Conservation (phyloP, 2,329 filamentous ascomycete genomes). For the Macroventuria anomochaeta region DNA sequence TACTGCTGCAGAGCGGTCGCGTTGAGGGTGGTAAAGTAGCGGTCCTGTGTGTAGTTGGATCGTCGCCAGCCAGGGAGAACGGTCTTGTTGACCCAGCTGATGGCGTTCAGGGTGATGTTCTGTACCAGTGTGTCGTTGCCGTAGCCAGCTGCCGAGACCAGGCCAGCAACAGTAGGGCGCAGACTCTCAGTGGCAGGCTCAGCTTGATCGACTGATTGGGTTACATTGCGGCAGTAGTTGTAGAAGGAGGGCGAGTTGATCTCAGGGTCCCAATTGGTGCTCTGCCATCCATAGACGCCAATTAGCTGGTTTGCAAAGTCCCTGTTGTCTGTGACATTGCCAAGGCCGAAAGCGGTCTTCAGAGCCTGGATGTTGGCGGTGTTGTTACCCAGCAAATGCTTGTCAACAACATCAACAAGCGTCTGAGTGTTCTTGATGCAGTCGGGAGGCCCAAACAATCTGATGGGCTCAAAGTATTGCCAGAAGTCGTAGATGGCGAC, state of each 20-base stretch:
- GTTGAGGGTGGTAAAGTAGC: constrained; percentile 61
- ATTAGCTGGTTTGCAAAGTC: constrained; percentile 61
- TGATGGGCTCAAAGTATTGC: constrained; percentile 66
- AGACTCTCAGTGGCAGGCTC: constrained; percentile 43
- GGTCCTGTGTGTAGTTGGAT: constrained; percentile 52
- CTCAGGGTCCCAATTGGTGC: constrained; percentile 63
- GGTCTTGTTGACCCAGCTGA: constrained; percentile 61
- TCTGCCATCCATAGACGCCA: constrained; percentile 61
- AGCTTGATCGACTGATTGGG: constrained; percentile 54
- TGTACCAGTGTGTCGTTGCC: constrained; percentile 52
- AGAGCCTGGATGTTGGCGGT: constrained; percentile 52
- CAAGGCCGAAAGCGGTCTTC: constrained; percentile 62
- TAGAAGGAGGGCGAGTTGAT: constrained; percentile 57
- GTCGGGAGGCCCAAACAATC: constrained; percentile 62
- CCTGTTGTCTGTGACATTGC: constrained; percentile 56
- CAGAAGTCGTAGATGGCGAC: constrained; percentile 81
- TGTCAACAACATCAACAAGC: constrained; percentile 64
- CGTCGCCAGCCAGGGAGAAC: constrained; percentile 49
- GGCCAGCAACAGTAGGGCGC: constrained; percentile 50
- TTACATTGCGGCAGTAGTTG: constrained; percentile 63
- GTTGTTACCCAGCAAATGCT: constrained; percentile 61
- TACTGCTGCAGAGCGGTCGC: constrained; percentile 35
- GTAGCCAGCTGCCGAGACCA: constrained; percentile 60
- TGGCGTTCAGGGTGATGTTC: constrained; percentile 63
- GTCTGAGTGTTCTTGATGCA: constrained; percentile 72